Conservation (phyloP, 2,329 filamentous ascomycete species). For the Fusarium sp. region DNA sequence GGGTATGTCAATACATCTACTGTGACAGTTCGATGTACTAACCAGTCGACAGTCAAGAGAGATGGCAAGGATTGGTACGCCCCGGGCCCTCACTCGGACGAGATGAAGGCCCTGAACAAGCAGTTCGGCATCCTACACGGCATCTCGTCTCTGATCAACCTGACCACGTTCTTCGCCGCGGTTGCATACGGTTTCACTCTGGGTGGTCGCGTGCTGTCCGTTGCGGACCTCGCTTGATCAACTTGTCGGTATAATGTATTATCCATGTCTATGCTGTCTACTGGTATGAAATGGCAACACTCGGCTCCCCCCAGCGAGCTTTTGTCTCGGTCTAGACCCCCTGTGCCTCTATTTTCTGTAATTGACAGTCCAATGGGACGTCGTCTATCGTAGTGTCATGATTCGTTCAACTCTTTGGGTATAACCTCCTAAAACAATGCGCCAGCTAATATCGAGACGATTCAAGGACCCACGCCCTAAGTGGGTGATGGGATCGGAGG, state of each 20-base stretch:
- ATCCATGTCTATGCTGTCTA: slow-evolving; percentile 17
- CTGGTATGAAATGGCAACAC: slow-evolving; percentile 33
- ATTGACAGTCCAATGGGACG: slow-evolving; percentile 14
- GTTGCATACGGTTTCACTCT: slow-evolving; percentile 86
- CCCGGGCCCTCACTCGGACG: slow-evolving; percentile 82
- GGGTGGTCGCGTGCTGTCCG: slow-evolving; percentile 71
- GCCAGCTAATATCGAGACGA: slow-evolving; percentile 28
- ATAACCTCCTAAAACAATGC: slow-evolving; percentile 41
- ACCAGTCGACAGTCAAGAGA: slow-evolving; percentile 74
- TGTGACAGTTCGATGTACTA: slow-evolving; percentile 19
- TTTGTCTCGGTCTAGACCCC: slow-evolving; percentile 2
- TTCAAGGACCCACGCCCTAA: slow-evolving; percentile 1
- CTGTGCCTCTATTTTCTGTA: slow-evolving; percentile 5
- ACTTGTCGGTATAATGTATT: slow-evolving; percentile 15
- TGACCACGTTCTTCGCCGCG: slow-evolving; percentile 78
- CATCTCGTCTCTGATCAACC: slow-evolving; percentile 83
- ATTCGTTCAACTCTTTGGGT: slow-evolving; percentile 43
- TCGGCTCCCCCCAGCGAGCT: slow-evolving; percentile 4
- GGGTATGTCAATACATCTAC: slow-evolving; percentile 65
- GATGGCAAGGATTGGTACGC: slow-evolving; percentile 93
- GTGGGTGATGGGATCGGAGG: not conserved
- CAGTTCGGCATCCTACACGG: slow-evolving; percentile 86
- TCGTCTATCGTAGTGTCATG: slow-evolving; percentile 43
- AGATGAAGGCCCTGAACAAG: slow-evolving; percentile 87
- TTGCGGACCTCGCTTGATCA: slow-evolving; percentile 48